Conservation (phyloP, 805 yeast genomes). For the Suhomyces faveliae region DNA sequence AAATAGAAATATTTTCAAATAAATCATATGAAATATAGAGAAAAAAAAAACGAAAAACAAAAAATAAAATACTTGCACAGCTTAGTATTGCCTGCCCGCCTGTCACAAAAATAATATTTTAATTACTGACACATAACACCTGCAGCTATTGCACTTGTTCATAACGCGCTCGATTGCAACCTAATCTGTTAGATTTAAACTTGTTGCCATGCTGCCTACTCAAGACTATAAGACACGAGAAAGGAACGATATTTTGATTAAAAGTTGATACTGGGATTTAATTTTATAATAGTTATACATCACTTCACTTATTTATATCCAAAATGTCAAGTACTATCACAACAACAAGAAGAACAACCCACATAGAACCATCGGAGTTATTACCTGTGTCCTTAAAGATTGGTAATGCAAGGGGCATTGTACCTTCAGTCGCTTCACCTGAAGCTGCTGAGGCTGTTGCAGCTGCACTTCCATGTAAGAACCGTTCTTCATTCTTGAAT, state of each 20-base stretch:
- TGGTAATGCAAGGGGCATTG: neutral
- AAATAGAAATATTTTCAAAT: neutral
- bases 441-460: constrained; percentile 3
- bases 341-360: neutral
- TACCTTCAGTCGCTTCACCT: neutral
- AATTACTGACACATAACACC: neutral
- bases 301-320: neutral
- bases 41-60: neutral
- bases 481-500: neutral
- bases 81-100: neutral
- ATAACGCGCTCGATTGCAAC: constrained; percentile 1
- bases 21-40: neutral
- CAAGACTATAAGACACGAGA: neutral
- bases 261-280: neutral
- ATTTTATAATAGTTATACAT: neutral
- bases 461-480: neutral
- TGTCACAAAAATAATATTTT: neutral
- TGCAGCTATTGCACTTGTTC: neutral
- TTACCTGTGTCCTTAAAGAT: neutral
- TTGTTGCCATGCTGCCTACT: neutral
- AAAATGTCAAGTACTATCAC: neutral
- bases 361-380: neutral
- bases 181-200: neutral
- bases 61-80: neutral
- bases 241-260: neutral